Evolutionary conservation across 2,329 filamentous ascomycete species (phyloP), one percentile per base, ranked within the genome.

Genomic region (Plectosphaerella plurivora): DNA sequence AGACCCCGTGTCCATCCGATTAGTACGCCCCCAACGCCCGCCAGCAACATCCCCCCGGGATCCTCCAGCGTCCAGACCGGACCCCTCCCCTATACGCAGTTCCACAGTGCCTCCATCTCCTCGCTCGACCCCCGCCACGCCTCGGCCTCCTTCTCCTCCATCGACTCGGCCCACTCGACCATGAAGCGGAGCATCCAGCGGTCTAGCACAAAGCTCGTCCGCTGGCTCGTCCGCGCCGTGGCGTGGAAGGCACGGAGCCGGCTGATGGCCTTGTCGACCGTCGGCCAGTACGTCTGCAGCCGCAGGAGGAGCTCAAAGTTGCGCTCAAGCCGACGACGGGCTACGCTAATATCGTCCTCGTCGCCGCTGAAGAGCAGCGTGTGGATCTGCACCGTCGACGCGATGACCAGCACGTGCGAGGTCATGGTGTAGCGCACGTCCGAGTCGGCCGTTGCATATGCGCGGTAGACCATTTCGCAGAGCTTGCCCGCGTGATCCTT

Each of bases 341-440:
- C 69, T 3, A 61, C 54, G 0, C 55, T 49, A 15, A 74, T 68
- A 46, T 73, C 63, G 4, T 51, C 54, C 16, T 72, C 66, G 22
- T 68, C 63, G 1, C 59, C 59, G 46, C 63, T 64, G 54, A 76
- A 75, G 1, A 77, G 63, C 2, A 78, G 63, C 1, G 64, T 75
- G 51, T 77, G 73, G 12, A 77, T 66, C 51, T 76, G 69, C 1
- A 77, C 66, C 0, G 74, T 74, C 1, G 73, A 77, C 2, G 73
- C 66, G 36, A 78, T 71, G 8, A 76, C 70, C 5, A 75, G 60
- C 25, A 76, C 70, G 57, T 78, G 74, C 0, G 71, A 73, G 2
- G 75, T 69, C 63, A 75, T 71, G 5, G 64, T 67, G 52, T 76
- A 76, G 22, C 68, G 64, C 4, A 70, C 68, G 37, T 75, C 69